Base-by-base conservation (phyloP, 345 rosid species). In the Fremontodendron californicum region DNA sequence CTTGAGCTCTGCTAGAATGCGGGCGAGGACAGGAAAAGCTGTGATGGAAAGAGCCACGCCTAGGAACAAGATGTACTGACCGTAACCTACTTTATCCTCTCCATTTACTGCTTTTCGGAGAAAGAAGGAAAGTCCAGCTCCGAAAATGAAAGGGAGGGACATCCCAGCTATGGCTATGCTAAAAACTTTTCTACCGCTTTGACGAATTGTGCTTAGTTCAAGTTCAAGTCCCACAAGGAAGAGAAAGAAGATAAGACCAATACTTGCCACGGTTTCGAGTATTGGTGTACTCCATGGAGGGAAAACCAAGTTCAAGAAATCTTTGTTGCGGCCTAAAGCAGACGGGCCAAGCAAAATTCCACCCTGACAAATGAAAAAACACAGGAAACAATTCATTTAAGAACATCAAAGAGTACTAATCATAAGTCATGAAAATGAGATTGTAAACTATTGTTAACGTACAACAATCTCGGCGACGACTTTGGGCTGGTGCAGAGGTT, bases 171-270 rank as follows among this genome's bases (percentile, higher is more conserved):
- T 0, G 12, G 91, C 91, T 73, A 90, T 88, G 68, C 75, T 63
- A 0, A 87, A 61, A 66, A 91, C 85, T 7, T 83, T 82, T 75
- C 49, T 83, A 40, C 88, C 85, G 8, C 81, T 88, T 66, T 72
- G 76, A 58, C 83, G 76, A 39, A 90, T 86, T 1, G 84, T 70
- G 77, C 68, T 51, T 39, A 88, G 80, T 78, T 88, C 91, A 25
- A 88, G 90, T 76, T 90, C 93, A 21, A 90, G 90, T 33, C 93
- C 93, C 4, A 90, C 91, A 0, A 90, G 85, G 77, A 88, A 90
- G 74, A 90, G 85, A 84, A 85, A 88, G 77, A 85, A 90, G 77
- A 88, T 73, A 77, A 90, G 91, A 70, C 93, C 91, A 37, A 90
- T 82, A 77, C 85, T 85, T 3, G 93, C 91, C 0, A 82, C 83